A percentile compares a stretch with the other conserved stretches of the same genome.
These are phyloP conservation scores for Coemansia sp. DNA, from an alignment of 192 early-diverging fungal species.

Conservation along the genomic window DNA sequence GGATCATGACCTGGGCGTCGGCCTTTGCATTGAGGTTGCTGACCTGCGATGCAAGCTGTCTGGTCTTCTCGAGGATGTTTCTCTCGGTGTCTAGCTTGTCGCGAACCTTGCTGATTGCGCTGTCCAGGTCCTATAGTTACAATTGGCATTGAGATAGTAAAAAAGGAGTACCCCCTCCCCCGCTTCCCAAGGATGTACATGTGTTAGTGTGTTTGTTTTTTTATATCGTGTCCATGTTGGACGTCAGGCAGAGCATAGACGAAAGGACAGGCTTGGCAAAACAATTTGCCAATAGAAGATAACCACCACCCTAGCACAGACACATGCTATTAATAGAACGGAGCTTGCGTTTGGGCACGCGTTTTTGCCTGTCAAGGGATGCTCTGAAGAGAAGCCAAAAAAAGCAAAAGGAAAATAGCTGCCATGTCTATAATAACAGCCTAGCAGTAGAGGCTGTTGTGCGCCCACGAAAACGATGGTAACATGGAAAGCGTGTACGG, in stretches of 20 bases:
- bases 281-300: too few species aligned
- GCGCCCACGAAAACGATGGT: too few species aligned
- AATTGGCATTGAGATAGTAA: too few species aligned
- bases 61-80: conserved; percentile 70
- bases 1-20: conserved; percentile 74
- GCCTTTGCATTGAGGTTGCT: conserved; percentile 69
- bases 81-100: conserved; percentile 72
- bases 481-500: neutral
- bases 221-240: too few species aligned
- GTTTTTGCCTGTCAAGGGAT: neutral
- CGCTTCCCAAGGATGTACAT: too few species aligned
- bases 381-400: neutral
- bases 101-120: conserved; percentile 67
- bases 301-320: too few species aligned
- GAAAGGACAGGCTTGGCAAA: too few species aligned
- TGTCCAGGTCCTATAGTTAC: conserved; percentile 55
- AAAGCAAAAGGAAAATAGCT: too few species aligned
- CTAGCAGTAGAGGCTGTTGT: neutral
- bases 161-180: too few species aligned
- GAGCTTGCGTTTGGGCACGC: neutral
- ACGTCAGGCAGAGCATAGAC: too few species aligned
- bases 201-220: too few species aligned
- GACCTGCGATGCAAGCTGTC: conserved; percentile 67
- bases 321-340: neutral
- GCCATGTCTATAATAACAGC: neutral